These are phyloP conservation scores for Vaccinium vitisidaea DNA, from an alignment of 148 eudicot species.

Conservation along the genomic window DNA sequence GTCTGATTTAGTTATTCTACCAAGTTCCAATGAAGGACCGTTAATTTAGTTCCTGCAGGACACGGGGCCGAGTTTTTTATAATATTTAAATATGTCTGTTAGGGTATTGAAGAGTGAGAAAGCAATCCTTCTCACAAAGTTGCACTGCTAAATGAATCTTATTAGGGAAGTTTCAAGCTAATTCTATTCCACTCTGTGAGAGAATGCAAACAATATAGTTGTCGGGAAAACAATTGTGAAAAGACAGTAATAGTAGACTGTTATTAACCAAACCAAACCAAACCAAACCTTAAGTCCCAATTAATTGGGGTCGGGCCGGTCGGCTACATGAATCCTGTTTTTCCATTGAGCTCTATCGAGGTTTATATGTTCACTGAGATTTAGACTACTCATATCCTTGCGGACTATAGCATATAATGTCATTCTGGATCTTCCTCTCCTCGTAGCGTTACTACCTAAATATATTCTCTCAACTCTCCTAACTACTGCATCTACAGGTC, in stretches of 20 bases:
- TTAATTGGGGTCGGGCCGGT: too few species aligned
- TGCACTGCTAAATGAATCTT: neutral
- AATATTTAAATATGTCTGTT: neutral
- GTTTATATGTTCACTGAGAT: too few species aligned
- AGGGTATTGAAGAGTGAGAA: neutral
- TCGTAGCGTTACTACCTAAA: too few species aligned
- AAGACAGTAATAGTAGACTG: neutral
- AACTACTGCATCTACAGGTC: too few species aligned
- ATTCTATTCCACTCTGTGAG: neutral
- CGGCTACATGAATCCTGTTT: too few species aligned
- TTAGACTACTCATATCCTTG: too few species aligned
- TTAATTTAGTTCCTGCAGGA: neutral
- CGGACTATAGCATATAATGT: too few species aligned
- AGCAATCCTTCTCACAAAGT: neutral
- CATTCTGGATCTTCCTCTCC: too few species aligned
- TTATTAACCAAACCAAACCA: neutral
- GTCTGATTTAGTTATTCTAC: neutral
- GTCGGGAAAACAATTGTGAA: neutral
- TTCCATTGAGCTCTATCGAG: too few species aligned
- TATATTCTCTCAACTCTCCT: too few species aligned
- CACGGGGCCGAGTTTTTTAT: neutral
- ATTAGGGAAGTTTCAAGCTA: neutral
- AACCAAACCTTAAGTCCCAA: too few species aligned
- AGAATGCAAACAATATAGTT: neutral
- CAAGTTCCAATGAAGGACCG: neutral